Percentiles rank a stretch among this genome's conserved stretches.
These are phyloP conservation scores for Dissoconium aciculare DNA, from an alignment of 2,329 filamentous ascomycete species.

Conservation along the genomic window DNA sequence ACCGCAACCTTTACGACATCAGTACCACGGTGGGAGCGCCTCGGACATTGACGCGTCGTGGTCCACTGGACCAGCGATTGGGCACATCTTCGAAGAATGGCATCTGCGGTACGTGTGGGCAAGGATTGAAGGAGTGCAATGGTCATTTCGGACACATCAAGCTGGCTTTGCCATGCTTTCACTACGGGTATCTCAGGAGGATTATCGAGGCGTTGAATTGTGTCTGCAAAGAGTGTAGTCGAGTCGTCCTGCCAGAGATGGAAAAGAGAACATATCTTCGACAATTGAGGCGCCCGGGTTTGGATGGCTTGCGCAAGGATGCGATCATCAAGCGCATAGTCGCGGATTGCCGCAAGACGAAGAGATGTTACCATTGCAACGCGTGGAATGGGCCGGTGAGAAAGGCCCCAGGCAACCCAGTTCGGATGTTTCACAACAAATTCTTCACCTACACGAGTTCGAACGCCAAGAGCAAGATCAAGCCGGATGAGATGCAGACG, in stretches of 20 bases:
- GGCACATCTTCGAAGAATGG: slow-evolving; percentile 76
- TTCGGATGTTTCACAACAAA: slow-evolving; percentile 90
- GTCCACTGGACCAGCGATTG: slow-evolving; percentile 75
- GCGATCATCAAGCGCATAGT: slow-evolving; percentile 78
- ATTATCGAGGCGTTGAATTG: slow-evolving; percentile 84
- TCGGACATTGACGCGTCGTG: slow-evolving; percentile 62
- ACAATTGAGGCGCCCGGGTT: slow-evolving; percentile 61
- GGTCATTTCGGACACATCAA: slow-evolving; percentile 93
- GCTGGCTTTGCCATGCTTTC: slow-evolving; percentile 80
- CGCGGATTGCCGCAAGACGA: slow-evolving; percentile 76
- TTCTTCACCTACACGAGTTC: slow-evolving; percentile 81
- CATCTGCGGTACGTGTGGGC: slow-evolving; percentile 68
- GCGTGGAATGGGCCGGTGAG: slow-evolving; percentile 81
- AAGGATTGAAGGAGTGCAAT: slow-evolving; percentile 68
- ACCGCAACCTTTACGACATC: slow-evolving; percentile 84
- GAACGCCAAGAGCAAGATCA: slow-evolving; percentile 67
- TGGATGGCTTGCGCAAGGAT: slow-evolving; percentile 77
- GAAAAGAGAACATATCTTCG: slow-evolving; percentile 66
- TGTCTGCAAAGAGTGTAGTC: slow-evolving; percentile 87
- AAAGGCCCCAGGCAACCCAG: slow-evolving; percentile 63
- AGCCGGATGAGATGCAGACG: slow-evolving; percentile 63
- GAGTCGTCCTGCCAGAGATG: slow-evolving; percentile 64
- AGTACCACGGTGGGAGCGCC: slow-evolving; percentile 37
- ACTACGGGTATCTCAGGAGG: slow-evolving; percentile 90
- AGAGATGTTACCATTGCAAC: slow-evolving; percentile 65